These are phyloP conservation scores for Plasmodium falciparum DNA, from an alignment of 169 alveolate genomes.

Conservation along the genomic window DNA sequence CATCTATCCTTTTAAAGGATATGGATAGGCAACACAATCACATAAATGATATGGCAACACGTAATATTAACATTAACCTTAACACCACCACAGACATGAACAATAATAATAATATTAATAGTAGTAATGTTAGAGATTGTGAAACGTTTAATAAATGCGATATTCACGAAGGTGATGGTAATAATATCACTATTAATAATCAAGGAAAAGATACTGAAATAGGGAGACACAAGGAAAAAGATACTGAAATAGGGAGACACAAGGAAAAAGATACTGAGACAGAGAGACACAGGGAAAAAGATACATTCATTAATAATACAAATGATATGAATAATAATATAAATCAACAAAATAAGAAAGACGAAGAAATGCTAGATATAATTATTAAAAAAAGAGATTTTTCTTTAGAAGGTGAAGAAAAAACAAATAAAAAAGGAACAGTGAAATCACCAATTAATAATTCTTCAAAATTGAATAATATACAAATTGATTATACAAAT, in stretches of 20 bases:
- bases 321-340: background rate
- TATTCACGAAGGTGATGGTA: too few relatives aligned
- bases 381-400: background rate
- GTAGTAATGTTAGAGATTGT: background rate
- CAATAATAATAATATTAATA: background rate
- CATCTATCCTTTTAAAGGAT: background rate
- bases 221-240: background rate
- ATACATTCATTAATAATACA: background rate
- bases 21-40: background rate
- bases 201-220: background rate
- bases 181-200: too few relatives aligned
- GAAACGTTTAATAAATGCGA: background rate
- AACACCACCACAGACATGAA: too few relatives aligned
- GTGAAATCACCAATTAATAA: background rate
- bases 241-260: background rate
- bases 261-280: background rate
- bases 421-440: background rate
- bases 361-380: background rate
- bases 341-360: background rate
- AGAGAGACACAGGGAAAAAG: background rate
- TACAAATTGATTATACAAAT: conserved; percentile 54
- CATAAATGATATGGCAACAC: background rate
- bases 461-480: background rate
- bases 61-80: background rate
- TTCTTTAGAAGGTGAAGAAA: background rate